Conservation (phyloP, 2,329 filamentous ascomycete species). For the Cladosporium phlei region DNA sequence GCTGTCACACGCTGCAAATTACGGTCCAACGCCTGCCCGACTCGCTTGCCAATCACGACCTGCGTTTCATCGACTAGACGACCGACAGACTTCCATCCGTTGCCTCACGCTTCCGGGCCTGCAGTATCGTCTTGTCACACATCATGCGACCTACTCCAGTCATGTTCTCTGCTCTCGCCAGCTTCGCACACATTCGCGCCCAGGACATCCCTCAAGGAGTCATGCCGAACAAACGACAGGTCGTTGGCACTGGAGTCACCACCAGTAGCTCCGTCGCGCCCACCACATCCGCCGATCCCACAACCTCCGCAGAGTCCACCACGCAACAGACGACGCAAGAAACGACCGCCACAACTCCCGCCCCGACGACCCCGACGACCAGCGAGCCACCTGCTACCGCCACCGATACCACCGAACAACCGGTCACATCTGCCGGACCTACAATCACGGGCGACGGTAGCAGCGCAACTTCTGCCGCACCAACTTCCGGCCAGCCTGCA, state of each 20-base stretch:
- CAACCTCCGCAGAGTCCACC: constrained; percentile 10
- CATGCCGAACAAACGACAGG: constrained; percentile 32
- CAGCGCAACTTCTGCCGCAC: neutral
- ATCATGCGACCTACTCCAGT: constrained; percentile 11
- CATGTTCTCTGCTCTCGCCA: constrained; percentile 28
- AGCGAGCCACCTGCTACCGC: neutral
- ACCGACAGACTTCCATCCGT: too few species aligned
- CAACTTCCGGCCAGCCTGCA: constrained; percentile 5
- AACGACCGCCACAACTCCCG: constrained; percentile 13
- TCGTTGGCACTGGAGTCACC: constrained; percentile 28
- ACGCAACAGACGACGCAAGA: constrained; percentile 13
- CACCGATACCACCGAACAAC: constrained; percentile 2
- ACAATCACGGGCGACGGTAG: constrained; percentile 3
- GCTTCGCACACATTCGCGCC: constrained; percentile 28
- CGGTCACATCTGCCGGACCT: constrained; percentile 8
- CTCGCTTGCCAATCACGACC: too few species aligned
- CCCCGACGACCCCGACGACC: constrained; percentile 5
- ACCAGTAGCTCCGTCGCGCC: constrained; percentile 9
- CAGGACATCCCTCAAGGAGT: constrained; percentile 30
- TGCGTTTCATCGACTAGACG: too few species aligned
- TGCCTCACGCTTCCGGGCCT: too few species aligned
- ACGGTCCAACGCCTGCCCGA: neutral
- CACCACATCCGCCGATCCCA: constrained; percentile 11
- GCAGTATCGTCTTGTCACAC: neutral
- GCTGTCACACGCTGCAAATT: constrained; percentile 13